Evolutionary conservation across 1,284 basidiomycete genomes (phyloP).

Genomic region (Pascua guehoae): DNA sequence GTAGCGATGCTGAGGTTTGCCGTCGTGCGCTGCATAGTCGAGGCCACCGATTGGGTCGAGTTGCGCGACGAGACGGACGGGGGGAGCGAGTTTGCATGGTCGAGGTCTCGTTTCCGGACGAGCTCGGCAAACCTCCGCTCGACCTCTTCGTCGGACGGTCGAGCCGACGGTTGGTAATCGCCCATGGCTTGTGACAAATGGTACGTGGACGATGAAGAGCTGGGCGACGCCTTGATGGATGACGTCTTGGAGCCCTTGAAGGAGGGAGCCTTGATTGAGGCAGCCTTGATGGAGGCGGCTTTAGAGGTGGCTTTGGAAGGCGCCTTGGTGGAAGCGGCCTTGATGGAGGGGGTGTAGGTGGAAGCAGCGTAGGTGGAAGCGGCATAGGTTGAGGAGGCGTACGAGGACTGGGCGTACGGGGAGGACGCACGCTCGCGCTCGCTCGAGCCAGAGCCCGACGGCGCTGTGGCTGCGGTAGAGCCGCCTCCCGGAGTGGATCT

Average conservation of each 20-base stretch:
- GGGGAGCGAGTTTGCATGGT: slow-evolving; percentile 19
- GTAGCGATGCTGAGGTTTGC: slow-evolving; percentile 65
- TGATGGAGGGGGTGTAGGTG: slow-evolving; percentile 4
- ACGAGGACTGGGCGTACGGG: background rate
- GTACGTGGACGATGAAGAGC: no score
- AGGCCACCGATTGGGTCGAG: slow-evolving; percentile 14
- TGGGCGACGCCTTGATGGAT: no score
- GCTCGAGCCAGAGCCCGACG: no score
- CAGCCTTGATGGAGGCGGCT: slow-evolving; percentile 1
- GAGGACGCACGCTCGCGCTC: background rate
- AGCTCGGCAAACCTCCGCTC: slow-evolving; percentile 73
- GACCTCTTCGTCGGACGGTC: slow-evolving; percentile 71
- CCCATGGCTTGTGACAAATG: no score
- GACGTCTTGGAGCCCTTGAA: background rate
- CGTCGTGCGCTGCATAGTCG: slow-evolving; percentile 28
- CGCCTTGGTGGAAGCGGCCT: background rate
- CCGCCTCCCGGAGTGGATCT: background rate
- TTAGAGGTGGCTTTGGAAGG: slow-evolving; percentile 13
- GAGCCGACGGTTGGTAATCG: slow-evolving; percentile 32
- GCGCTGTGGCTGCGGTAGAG: no score
- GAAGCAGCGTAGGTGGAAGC: slow-evolving; percentile 6
- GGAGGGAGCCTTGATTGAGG: slow-evolving; percentile 1
- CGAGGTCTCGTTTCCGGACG: slow-evolving; percentile 63
- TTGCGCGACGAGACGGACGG: slow-evolving; percentile 13
- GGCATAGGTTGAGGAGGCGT: slow-evolving; percentile 1